These are phyloP conservation scores for Cryomyces minteri DNA, from an alignment of 495 filamentous ascomycete genomes.

Conservation along the genomic window DNA sequence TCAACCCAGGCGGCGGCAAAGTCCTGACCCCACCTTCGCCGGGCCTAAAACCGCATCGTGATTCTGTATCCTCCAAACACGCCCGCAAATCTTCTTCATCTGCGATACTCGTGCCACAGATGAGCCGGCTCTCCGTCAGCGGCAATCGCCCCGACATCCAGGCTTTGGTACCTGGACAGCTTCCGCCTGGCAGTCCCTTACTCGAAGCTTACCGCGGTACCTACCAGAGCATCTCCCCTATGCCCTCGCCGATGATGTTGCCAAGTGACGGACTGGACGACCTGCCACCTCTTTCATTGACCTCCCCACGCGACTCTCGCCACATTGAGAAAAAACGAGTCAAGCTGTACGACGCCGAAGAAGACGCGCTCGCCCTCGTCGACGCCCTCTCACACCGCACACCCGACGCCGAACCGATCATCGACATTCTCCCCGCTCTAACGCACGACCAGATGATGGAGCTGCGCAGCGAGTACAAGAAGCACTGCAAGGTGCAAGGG, in stretches of 20 bases:
- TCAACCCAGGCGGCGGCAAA: conserved; percentile 3
- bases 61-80: conserved; percentile 8
- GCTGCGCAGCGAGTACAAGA: conserved; percentile 77
- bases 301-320: neutral
- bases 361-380: conserved; percentile 59
- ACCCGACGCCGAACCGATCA: conserved; percentile 49
- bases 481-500: conserved; percentile 49
- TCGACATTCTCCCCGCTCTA: conserved; percentile 67
- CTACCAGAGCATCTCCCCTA: conserved; percentile 85
- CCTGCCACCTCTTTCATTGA: conserved; percentile 9
- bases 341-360: conserved; percentile 56
- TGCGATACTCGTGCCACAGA: conserved; percentile 8
- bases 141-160: conserved; percentile 16
- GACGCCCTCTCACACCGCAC: conserved; percentile 50
- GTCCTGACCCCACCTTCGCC: conserved; percentile 5
- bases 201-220: conserved; percentile 88
- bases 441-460: conserved; percentile 72
- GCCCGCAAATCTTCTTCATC: neutral
- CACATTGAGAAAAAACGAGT: conserved; percentile 27
- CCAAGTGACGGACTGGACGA: conserved; percentile 19
- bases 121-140: conserved; percentile 19
- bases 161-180: conserved; percentile 9
- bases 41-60: conserved; percentile 4
- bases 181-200: conserved; percentile 42
- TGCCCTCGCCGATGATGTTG: conserved; percentile 57